A percentile compares a stretch with the other conserved stretches of the same genome.
phyloP scores from a whole-genome alignment of 257 asterid species.

The Solanum chilense region DNA sequence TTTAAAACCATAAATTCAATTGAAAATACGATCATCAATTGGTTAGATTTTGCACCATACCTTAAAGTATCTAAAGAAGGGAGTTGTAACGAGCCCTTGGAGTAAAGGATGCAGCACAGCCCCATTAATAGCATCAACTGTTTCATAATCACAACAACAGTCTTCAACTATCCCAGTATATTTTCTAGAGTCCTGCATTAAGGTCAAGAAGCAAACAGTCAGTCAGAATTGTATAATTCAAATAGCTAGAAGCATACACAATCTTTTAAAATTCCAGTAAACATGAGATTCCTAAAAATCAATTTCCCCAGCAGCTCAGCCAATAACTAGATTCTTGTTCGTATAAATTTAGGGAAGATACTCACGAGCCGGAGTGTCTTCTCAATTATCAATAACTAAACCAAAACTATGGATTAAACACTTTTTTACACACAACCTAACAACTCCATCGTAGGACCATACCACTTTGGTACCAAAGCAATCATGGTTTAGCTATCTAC shows the following conservation, averaged over 20 bases:
- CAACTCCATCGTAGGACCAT: not conserved
- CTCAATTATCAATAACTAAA: not conserved
- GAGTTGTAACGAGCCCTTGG: conserved; percentile 76
- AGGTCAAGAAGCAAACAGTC: conserved; percentile 9
- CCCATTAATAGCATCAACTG: conserved; percentile 69
- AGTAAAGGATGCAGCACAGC: conserved; percentile 81
- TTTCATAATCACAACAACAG: conserved; percentile 97
- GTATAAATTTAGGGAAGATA: not conserved
- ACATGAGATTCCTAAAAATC: not conserved
- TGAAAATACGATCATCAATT: not conserved
- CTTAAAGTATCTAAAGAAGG: conserved; percentile 92
- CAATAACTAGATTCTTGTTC: not conserved
- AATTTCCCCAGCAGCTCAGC: not conserved
- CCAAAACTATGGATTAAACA: not conserved
- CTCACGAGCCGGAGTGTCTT: not conserved
- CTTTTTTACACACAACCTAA: not conserved
- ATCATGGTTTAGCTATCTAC: not conserved
- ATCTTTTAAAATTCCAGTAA: not conserved
- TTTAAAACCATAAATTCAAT: not conserved
- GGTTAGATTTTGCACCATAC: conserved; percentile 16
- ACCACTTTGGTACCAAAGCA: not conserved
- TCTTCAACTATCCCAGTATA: conserved; percentile 91
- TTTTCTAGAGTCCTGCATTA: conserved; percentile 69
- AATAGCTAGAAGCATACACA: not conserved
- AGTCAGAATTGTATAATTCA: not conserved